phyloP scores from a whole-genome alignment of 345 rosid species.

The Dimocarpus longan region DNA sequence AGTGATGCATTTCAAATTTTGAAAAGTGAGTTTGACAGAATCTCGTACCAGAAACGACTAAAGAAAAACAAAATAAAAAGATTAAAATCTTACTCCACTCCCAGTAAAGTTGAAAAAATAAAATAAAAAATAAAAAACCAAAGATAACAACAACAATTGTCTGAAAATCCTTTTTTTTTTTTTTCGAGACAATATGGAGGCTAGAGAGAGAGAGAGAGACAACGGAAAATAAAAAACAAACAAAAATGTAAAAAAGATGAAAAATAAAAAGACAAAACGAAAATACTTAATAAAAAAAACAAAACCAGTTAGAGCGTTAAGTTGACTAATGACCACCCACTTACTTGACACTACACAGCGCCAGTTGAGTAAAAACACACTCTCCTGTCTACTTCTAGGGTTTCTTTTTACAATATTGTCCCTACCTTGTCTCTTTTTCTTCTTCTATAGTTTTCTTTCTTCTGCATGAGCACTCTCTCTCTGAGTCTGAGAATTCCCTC shows the following conservation, averaged over 20 bases:
- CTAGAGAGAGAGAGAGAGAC: not conserved
- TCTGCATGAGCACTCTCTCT: not conserved
- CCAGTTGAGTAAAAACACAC: not conserved
- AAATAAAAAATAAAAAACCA: too few relatives aligned
- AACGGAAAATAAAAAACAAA: not conserved
- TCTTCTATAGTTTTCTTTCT: not conserved
- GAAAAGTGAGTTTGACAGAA: too few relatives aligned
- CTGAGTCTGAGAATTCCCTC: not conserved
- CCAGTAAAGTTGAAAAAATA: too few relatives aligned
- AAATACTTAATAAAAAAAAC: too few relatives aligned
- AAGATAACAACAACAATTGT: not conserved
- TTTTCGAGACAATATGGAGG: too few relatives aligned
- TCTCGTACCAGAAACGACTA: not conserved
- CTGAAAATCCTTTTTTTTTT: not conserved
- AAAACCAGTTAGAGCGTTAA: not conserved
- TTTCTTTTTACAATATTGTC: slow-evolving; percentile 1
- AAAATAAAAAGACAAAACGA: not conserved
- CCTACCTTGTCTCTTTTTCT: not conserved
- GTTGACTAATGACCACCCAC: not conserved
- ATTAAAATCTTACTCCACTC: not conserved
- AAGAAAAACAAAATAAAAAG: not conserved
- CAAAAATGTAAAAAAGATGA: not conserved
- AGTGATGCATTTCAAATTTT: too few relatives aligned
- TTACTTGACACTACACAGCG: not conserved
- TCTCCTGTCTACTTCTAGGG: not conserved